Evolutionary conservation across 2,329 filamentous ascomycete genomes (phyloP).

Genomic region (Metarhizium anisopliae): DNA sequence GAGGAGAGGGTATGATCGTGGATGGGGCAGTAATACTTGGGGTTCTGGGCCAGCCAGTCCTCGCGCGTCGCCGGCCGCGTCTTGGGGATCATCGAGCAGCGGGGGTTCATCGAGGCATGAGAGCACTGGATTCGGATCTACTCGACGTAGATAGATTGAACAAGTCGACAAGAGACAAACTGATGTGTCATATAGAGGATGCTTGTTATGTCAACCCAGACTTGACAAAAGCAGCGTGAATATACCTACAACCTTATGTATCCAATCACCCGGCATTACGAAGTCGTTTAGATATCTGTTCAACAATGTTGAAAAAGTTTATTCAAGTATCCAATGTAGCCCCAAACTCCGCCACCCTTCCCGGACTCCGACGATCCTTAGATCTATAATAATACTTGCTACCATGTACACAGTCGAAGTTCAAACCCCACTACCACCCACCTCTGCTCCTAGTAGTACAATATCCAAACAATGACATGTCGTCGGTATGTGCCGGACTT

Average conservation of each 20-base stretch:
- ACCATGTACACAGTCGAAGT: conserved; percentile 13
- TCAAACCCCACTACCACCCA: conserved; percentile 5
- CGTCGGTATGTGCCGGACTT: not conserved
- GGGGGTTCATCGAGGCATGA: conserved; percentile 43
- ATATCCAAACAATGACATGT: conserved; percentile 13
- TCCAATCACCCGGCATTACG: no score
- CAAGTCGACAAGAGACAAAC: not conserved
- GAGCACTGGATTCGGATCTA: conserved; percentile 67
- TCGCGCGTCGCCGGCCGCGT: conserved; percentile 18
- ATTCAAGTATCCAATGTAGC: conserved; percentile 6
- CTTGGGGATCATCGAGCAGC: conserved; percentile 21
- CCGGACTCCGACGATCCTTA: not conserved
- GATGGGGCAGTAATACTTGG: conserved; percentile 22
- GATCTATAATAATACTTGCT: conserved; percentile 1
- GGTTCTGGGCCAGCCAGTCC: conserved; percentile 10
- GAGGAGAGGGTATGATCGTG: conserved; percentile 11
- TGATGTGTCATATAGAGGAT: not conserved
- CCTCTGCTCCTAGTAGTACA: conserved; percentile 15
- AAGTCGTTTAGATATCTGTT: not conserved
- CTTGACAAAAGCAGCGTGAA: no score
- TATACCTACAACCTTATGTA: no score
- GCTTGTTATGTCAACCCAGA: not conserved
- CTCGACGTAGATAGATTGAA: conserved; percentile 41
- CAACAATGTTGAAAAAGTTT: not conserved
- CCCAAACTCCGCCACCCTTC: conserved; percentile 9